Evolutionary conservation across 2,329 filamentous ascomycete genomes (phyloP).

Genomic region (Hypomyces rosellus): DNA sequence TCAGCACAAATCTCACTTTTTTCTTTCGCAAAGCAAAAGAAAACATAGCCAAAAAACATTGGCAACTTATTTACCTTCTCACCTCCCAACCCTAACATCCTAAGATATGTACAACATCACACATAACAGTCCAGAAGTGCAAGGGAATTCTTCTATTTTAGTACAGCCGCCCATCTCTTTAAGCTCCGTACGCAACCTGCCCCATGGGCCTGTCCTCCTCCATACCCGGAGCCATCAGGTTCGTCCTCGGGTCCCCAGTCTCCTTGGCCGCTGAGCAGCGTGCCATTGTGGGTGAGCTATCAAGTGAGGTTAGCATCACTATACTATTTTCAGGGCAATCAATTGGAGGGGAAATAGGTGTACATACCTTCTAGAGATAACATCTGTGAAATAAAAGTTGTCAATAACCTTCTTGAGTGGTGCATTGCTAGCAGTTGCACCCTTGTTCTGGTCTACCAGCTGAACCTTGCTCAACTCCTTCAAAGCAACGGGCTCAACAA

Average conservation of each 20-base stretch:
- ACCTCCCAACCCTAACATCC: slow-evolving; percentile 18
- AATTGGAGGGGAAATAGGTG: background rate
- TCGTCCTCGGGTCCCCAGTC: slow-evolving; percentile 68
- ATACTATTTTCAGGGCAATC: background rate
- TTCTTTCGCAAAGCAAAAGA: background rate
- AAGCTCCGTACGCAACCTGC: slow-evolving; percentile 54
- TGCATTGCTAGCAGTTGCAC: slow-evolving; percentile 61
- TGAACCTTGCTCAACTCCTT: slow-evolving; percentile 81
- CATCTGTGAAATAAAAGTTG: slow-evolving; percentile 98
- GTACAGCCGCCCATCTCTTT: slow-evolving; percentile 27
- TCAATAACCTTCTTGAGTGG: slow-evolving; percentile 81
- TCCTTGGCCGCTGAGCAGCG: slow-evolving; percentile 92
- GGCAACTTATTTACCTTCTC: slow-evolving; percentile 20
- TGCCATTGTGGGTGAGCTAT: slow-evolving; percentile 94
- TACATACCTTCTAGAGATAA: slow-evolving; percentile 86
- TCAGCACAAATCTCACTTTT: too few relatives aligned
- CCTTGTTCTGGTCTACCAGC: slow-evolving; percentile 94
- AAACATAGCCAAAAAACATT: background rate
- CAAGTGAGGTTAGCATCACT: slow-evolving; percentile 17
- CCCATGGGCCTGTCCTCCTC: slow-evolving; percentile 56
- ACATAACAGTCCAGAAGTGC: slow-evolving; percentile 24
- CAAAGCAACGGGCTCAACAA: slow-evolving; percentile 76
- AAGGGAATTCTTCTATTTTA: slow-evolving; percentile 31
- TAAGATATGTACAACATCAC: slow-evolving; percentile 37
- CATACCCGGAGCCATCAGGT: slow-evolving; percentile 70